phyloP scores from a whole-genome alignment of 2,329 filamentous ascomycete species.

The Fusarium keratoplasticum region DNA sequence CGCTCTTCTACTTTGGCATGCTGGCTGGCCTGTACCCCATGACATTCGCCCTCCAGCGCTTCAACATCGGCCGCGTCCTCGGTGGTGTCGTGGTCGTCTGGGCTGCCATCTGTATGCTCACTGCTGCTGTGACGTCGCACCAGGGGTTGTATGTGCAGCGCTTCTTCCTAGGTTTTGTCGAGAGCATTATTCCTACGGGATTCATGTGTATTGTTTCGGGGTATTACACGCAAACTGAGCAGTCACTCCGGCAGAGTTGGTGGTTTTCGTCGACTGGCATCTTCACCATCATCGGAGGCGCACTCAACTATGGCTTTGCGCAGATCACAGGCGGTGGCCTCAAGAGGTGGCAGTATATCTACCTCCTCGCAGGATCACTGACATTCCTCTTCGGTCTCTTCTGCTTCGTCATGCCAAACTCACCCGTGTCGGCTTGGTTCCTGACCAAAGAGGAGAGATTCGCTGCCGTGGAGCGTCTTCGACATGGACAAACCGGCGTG shows the following conservation, averaged over 20 bases:
- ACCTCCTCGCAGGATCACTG: conserved; percentile 71
- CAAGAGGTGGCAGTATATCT: conserved; percentile 77
- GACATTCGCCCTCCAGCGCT: conserved; percentile 76
- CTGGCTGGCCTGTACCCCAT: conserved; percentile 79
- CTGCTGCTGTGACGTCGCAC: conserved; percentile 73
- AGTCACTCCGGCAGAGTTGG: conserved; percentile 73
- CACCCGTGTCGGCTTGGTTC: conserved; percentile 77
- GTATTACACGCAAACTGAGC: conserved; percentile 75
- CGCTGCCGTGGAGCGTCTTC: conserved; percentile 72
- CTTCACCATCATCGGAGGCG: conserved; percentile 72
- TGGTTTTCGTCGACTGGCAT: conserved; percentile 73
- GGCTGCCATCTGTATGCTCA: conserved; percentile 75
- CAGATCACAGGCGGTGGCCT: conserved; percentile 67
- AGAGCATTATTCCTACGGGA: conserved; percentile 73
- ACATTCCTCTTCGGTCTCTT: conserved; percentile 73
- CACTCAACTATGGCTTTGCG: conserved; percentile 75
- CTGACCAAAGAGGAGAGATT: conserved; percentile 71
- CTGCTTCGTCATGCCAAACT: conserved; percentile 75
- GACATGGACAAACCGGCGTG: conserved; percentile 72
- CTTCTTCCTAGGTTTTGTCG: conserved; percentile 73
- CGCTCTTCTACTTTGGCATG: conserved; percentile 85
- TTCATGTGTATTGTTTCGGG: conserved; percentile 73
- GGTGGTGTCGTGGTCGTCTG: conserved; percentile 73
- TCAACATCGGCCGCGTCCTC: conserved; percentile 73
- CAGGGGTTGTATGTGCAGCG: conserved; percentile 74